phyloP scores from a whole-genome alignment of 352 stramenopile species.

The Pythium pyrilobum region DNA sequence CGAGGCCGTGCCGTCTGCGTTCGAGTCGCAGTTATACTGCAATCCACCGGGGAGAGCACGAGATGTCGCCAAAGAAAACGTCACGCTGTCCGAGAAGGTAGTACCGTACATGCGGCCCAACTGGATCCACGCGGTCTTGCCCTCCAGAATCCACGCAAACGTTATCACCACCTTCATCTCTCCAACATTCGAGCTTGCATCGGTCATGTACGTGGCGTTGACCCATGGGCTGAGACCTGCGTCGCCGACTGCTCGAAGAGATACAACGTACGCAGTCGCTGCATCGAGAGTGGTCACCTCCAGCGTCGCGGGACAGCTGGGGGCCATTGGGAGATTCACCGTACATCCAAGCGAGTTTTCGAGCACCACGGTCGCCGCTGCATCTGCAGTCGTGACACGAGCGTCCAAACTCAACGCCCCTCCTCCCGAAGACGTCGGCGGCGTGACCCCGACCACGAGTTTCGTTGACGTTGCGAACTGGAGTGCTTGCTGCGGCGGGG shows the following conservation, averaged over 20 bases:
- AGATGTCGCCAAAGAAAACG: not conserved
- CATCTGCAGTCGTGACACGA: not conserved
- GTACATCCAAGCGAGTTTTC: slow-evolving; percentile 1
- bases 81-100: slow-evolving; percentile 1
- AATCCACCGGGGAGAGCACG: not conserved
- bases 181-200: slow-evolving; percentile 14
- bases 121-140: slow-evolving; percentile 4
- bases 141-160: slow-evolving; percentile 19
- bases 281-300: slow-evolving; percentile 3
- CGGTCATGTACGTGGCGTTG: slow-evolving; percentile 18
- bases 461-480: slow-evolving; percentile 20
- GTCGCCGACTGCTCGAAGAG: slow-evolving; percentile 23
- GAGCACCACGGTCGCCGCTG: not conserved
- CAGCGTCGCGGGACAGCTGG: slow-evolving; percentile 23
- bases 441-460: slow-evolving; percentile 21
- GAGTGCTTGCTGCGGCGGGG: slow-evolving; percentile 14
- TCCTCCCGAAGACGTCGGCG: slow-evolving; percentile 13
- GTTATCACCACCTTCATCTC: slow-evolving; percentile 13
- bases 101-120: slow-evolving; percentile 16
- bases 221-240: slow-evolving; percentile 27
- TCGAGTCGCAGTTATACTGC: not conserved
- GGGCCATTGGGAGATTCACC: not conserved
- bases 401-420: slow-evolving; percentile 10
- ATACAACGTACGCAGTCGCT: slow-evolving; percentile 18
- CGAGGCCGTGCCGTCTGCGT: slow-evolving; percentile 9